Base-by-base conservation (phyloP, 768 basidiomycete species). In the Naganishia randhawae region DNA sequence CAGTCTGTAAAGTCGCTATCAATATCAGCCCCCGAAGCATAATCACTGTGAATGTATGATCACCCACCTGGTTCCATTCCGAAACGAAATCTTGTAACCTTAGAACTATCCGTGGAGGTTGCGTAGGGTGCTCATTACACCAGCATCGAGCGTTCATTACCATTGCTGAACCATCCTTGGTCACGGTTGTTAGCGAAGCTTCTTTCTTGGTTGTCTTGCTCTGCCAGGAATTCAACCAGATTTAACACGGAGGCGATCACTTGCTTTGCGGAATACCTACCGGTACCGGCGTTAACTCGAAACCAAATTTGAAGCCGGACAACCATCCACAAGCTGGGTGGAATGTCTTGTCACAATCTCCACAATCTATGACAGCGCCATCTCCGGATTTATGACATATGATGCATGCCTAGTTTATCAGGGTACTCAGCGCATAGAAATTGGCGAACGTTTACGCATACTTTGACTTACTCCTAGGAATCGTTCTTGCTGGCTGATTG, bases 261-360 rank as follows among this genome's bases (percentile, higher is more conserved):
- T 14, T 6, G 35, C 10, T 41, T 35, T 39, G 19, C 9, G 2
- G 25, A 35, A 10, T 7, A 57, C 66, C 61, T n/a, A 67, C 66
- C n/a, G 45, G 37, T 2, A 42, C 17, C 14, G 33, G 54, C 32
- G 57, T 61, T 45, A 98, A 85, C 81, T 98, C 94, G 79, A 99
- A 96, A 32, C 91, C 93, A 72, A 98, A 93, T 72, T 84, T 88
- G 81, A 89, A 86, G 0, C 89, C 89, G 45, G 86, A 83, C 63
- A 84, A 85, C 90, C 91, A 97, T 22, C 92, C 96, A 78, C 96
- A 99, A 0, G 91, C 88, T 9, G 88, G 83, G 77, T 99, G 96
- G 77, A 88, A 92, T 71, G 89, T 86, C 62, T 84, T 85, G 17
- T 81, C 79, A 76, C 96, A 97, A 73, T 92, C 92, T 48, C 82